Evolutionary conservation across 2,329 filamentous ascomycete species (phyloP).

Genomic region (Claviceps maximensis): DNA sequence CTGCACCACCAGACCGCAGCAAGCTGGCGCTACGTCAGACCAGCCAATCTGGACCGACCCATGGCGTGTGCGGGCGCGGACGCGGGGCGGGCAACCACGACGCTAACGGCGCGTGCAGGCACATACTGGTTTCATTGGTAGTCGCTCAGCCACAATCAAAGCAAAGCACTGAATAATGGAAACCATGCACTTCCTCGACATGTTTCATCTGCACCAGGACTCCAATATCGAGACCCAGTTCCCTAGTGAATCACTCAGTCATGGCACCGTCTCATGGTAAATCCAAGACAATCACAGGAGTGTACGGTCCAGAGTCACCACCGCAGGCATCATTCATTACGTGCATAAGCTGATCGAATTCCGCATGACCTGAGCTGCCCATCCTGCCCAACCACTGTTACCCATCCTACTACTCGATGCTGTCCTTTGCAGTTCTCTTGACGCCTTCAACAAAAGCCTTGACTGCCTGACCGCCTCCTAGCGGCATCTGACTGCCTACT

Average conservation of each 20-base stretch:
- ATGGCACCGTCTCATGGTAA: neutral
- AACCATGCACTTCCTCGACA: neutral
- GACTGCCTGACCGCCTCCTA: conserved; percentile 79
- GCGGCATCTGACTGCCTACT: conserved; percentile 62
- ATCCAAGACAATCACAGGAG: neutral
- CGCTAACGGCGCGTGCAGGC: too few relatives aligned
- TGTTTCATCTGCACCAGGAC: neutral
- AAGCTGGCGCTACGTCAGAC: conserved; percentile 2
- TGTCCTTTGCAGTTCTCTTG: conserved; percentile 60
- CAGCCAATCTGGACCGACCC: too few relatives aligned
- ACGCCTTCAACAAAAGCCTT: conserved; percentile 86
- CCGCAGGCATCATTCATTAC: neutral
- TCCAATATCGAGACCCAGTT: neutral
- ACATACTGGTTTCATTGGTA: too few relatives aligned
- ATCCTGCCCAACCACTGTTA: neutral
- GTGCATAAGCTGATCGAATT: neutral
- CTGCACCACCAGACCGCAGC: too few relatives aligned
- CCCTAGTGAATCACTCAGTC: neutral
- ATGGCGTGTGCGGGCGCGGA: neutral
- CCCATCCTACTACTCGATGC: conserved; percentile 16
- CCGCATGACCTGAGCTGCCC: neutral
- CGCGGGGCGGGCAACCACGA: too few relatives aligned
- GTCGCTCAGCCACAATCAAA: too few relatives aligned
- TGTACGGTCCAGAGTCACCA: neutral
- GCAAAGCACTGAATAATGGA: neutral